Base-by-base conservation (phyloP, 1,139 yeast genomes). In the Sugiyamaella castrensis region DNA sequence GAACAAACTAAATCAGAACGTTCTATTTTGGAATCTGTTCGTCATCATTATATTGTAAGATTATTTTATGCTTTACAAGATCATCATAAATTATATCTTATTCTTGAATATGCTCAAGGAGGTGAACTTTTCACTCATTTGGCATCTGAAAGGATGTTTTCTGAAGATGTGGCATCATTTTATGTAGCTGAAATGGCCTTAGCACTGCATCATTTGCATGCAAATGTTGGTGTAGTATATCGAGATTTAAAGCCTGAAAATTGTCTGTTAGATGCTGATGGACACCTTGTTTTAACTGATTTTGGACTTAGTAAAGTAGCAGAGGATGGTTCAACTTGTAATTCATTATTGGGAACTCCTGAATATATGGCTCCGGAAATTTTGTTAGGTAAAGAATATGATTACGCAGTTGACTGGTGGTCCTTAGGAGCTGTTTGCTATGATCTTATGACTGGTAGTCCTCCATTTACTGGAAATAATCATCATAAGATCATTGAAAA, bases 341-440 rank as follows among this genome's bases (percentile, higher is more conserved):
- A 79, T 59, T 83, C 96, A 1, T 80, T 91, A 63, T 84, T 89
- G 30, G 98, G 98, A 0, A 91, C 97, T 0, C 95, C 96, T 0
- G 96, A 89, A 67, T 91, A 89, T 65, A 89, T 91, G 87, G 98
- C 98, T 0, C 98, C 98, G 1, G 98, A 92, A 65, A 86, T 92
- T 30, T 70, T 92, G 27, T 80, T 79, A 46, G 96, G 96, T 26
- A 81, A 84, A 55, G 82, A 84, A n/a, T 92, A 92, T 64, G 92
- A 89, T 56, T 83, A 79, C 56, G 77, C 82, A 8, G 96, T 94
- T 9, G 98, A 92, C 65, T 92, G 97, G 95, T 92, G 98, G 95
- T 88, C 97, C 0, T 72, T 92, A 29, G 98, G 98, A 0, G 88
- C 96, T 57, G 87, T 92, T 7, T 77, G 88, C 29, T 88, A 74